Evolutionary conservation across 2,329 filamentous ascomycete species (phyloP), one percentile per base, ranked within the genome.

Genomic region (Phialophora macrospora): DNA sequence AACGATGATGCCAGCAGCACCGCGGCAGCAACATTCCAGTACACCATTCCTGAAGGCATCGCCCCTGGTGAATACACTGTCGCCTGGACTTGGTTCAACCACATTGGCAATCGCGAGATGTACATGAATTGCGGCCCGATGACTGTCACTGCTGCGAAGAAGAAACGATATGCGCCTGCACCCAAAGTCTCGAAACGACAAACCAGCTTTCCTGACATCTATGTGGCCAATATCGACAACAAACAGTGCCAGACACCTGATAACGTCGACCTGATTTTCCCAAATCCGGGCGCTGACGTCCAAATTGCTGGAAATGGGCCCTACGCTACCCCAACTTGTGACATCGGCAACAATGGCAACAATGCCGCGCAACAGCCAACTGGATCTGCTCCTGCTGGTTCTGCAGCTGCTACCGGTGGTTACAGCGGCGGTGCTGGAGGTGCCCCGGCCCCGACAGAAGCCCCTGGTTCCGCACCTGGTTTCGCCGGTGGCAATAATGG

Each of bases 41-140:
- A 89, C 79, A 85, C 80, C 0, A 87, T 97, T 5, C 94, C 93
- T 0, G 76, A 83, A 0, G 85, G 88, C 24, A 84, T 97, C 55
- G 86, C 88, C 8, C 80, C 88, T 1, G 95, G 94, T 3, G 85
- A 93, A 48, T 93, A 90, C 28, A 91, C 88, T 0, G 82, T 98
- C 4, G 92, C 92, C 0, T 98, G 93, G 93, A 92, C 92, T 0
- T 98, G 95, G 95, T 87, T 96, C 79, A 98, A 98, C 79, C 90
- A 90, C 66, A 74, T 96, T 9, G 95, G 95, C 2, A 97, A 97
- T 81, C 89, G 93, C 0, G 95, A 98, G 76, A 92, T 97, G 84
- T 97, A 98, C 84, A 96, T 97, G 93, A 96, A 97, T 84, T 99
- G 94, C 72, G 92, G 90, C 0, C 87, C 91, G 0, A 77, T 96